Evolutionary conservation across 257 asterid species (phyloP), one percentile per base, ranked within the genome.

Genomic region (Solanum sitiens): DNA sequence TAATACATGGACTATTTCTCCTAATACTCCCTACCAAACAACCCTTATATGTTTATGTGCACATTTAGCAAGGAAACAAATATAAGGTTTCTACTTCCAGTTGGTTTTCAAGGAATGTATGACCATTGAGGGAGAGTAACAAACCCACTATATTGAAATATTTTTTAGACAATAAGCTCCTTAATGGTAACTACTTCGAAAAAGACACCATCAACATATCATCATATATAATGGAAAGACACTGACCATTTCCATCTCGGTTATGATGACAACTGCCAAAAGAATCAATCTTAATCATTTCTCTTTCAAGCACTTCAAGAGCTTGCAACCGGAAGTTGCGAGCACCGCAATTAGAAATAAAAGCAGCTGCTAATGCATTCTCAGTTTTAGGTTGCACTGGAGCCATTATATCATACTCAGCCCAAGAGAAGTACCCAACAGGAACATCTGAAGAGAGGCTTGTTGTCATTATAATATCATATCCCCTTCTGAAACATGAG

Each of bases 401-500:
- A 74, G 98, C 98, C 99, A 97, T 97, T 87, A 97, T 87, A 89
- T 95, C 98, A 89, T 97, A 97, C 90, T 97, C 99, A 16, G 98
- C 95, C 99, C 99, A 97, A 53, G 99, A 97, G 87, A 97, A 97
- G 92, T 97, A 97, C 83, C 99, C 99, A 90, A 95, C 99, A 2
- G 99, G 99, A 89, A 97, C 98, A 91, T 95, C 99, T 72, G 99
- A 97, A 53, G 99, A 95, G 89, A 97, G 99, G 91, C 99, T 95
- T 42, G 99, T 95, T 5, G 99, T 95, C 99, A 97, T 97, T 85
- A 97, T 90, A 89, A 95, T 90, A 73, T 90, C 90, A 89, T 92
- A 97, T 87, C 99, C 99, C 90, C 75, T 91, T 95, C 99, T 97
- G 92, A 84, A 53, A 90, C 44, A 82, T 18, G 85, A 82, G 45